Conservation (phyloP, 2,329 filamentous ascomycete species). For the Beauveria asiatica region DNA sequence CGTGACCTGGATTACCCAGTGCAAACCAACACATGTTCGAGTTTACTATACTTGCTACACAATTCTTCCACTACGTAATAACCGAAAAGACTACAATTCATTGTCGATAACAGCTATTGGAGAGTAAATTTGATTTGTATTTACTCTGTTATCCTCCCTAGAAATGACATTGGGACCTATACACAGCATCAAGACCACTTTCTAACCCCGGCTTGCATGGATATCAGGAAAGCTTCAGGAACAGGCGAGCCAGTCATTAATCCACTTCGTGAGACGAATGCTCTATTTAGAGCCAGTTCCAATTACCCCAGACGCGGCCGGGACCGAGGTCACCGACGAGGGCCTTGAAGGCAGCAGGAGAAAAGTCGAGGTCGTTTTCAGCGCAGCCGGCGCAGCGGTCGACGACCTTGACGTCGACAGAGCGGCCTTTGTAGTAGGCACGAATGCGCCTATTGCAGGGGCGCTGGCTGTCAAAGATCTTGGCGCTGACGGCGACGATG, state of each 20-base stretch:
- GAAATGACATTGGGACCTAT: not conserved
- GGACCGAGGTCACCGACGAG: slow-evolving; percentile 27
- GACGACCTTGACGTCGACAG: slow-evolving; percentile 56
- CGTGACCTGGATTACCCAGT: too few relatives aligned
- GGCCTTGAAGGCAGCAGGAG: slow-evolving; percentile 35
- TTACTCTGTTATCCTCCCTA: not conserved
- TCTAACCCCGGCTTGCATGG: too few relatives aligned
- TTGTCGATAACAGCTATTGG: too few relatives aligned
- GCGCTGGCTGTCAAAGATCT: slow-evolving; percentile 54
- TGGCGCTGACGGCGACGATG: slow-evolving; percentile 58
- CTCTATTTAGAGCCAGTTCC: slow-evolving; percentile 19
- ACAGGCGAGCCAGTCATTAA: not conserved
- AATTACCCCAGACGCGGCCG: slow-evolving; percentile 18
- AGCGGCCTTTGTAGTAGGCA: slow-evolving; percentile 37
- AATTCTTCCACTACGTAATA: too few relatives aligned
- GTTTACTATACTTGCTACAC: not conserved
- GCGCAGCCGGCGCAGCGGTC: slow-evolving; percentile 53
- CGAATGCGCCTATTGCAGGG: slow-evolving; percentile 58
- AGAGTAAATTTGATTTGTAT: not conserved
- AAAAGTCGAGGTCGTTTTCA: slow-evolving; percentile 40
- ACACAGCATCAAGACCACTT: not conserved
- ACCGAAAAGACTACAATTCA: too few relatives aligned
- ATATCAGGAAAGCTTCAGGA: not conserved
- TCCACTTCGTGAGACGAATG: not conserved
- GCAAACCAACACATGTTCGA: not conserved